Conservation (phyloP, 2,329 filamentous ascomycete species). For the Gyromitra esculenta region DNA sequence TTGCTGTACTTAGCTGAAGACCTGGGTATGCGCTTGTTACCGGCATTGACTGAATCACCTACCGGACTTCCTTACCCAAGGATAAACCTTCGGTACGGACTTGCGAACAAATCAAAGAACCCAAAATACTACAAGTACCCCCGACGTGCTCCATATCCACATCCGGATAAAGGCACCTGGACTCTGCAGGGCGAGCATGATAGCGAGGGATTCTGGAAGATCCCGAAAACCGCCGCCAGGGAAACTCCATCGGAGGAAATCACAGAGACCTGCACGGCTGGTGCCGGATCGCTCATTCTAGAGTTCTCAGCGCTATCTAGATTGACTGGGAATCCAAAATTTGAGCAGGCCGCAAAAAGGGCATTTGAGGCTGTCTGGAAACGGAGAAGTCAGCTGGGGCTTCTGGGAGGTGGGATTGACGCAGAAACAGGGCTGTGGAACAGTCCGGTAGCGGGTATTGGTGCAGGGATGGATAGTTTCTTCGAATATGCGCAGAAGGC, state of each 20-base stretch:
- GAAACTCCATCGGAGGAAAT: conserved; percentile 70
- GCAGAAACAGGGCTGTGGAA: conserved; percentile 92
- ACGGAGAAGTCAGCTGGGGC: conserved; percentile 80
- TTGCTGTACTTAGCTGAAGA: conserved; percentile 88
- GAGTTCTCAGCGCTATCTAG: conserved; percentile 92
- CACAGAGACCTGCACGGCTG: conserved; percentile 95
- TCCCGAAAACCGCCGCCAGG: conserved; percentile 60
- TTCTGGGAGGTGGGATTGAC: conserved; percentile 92
- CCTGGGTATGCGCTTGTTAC: conserved; percentile 81
- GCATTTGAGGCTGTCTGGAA: conserved; percentile 99
- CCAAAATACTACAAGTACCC: conserved; percentile 92
- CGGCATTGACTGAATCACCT: conserved; percentile 82
- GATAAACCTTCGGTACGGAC: conserved; percentile 88
- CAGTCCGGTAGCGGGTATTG: conserved; percentile 88
- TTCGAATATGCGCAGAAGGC: conserved; percentile 98
- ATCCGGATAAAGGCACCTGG: conserved; percentile 38
- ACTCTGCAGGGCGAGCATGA: conserved; percentile 45
- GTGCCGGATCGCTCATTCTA: conserved; percentile 92
- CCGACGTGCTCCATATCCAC: conserved; percentile 65
- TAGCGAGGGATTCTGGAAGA: conserved; percentile 60
- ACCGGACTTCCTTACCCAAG: conserved; percentile 94
- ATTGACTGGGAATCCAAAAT: conserved; percentile 84
- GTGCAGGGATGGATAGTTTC: conserved; percentile 96
- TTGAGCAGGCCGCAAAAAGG: conserved; percentile 86
- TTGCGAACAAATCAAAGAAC: conserved; percentile 61